phyloP scores from a whole-genome alignment of 768 basidiomycete species.

The Mycena polygramma region DNA sequence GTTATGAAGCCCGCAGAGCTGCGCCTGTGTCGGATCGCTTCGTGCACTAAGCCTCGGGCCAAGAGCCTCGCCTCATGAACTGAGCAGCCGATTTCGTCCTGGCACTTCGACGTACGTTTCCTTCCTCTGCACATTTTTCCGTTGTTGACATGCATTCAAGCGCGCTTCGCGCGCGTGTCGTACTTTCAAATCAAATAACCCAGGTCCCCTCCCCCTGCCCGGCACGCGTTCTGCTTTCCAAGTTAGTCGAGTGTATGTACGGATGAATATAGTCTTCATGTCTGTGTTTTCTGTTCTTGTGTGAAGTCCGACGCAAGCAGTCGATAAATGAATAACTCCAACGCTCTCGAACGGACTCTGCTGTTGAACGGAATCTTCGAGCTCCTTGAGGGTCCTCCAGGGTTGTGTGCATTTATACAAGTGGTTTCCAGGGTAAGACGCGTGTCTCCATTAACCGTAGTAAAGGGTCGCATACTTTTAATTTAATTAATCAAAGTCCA shows the following conservation, averaged over 20 bases:
- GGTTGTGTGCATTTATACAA: no score
- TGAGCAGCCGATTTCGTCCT: background rate
- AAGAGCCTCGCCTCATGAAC: background rate
- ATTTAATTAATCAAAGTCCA: constrained; percentile 16
- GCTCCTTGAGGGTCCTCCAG: no score
- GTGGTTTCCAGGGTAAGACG: no score
- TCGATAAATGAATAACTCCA: no score
- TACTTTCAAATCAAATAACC: constrained; percentile 34
- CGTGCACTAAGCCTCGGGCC: background rate
- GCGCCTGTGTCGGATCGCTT: background rate
- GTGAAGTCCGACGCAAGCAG: background rate
- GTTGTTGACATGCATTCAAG: background rate
- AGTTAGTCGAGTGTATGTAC: constrained; percentile 20
- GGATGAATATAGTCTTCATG: constrained; percentile 8
- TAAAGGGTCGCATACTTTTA: constrained; percentile 3
- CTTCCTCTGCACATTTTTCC: background rate
- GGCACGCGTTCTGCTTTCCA: constrained; percentile 15
- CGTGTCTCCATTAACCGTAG: background rate
- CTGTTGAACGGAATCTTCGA: no score
- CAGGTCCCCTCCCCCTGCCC: constrained; percentile 18
- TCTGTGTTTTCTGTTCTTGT: background rate
- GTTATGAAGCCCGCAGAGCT: constrained; percentile 1
- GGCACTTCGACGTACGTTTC: constrained; percentile 4
- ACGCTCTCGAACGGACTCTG: no score
- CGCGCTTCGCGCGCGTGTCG: background rate